phyloP scores from a whole-genome alignment of 164 flowering plant species.

The Tinospora cordifolia region DNA sequence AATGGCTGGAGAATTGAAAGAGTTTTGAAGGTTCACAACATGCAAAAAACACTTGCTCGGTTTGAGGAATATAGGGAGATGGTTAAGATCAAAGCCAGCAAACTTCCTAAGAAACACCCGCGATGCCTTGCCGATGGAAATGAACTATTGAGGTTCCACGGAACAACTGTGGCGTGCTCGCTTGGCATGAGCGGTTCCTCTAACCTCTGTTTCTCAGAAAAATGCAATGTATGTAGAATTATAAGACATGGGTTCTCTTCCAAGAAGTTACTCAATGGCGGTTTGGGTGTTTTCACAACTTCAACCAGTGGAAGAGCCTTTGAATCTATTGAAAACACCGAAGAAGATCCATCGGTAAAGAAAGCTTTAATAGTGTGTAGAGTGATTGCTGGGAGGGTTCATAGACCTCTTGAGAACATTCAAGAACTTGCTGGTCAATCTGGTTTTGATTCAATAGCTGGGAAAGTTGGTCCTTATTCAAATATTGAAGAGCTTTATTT shows the following conservation, averaged over 20 bases:
- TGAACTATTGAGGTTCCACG: slow-evolving; percentile 50
- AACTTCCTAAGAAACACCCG: slow-evolving; percentile 53
- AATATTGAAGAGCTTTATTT: slow-evolving; percentile 74
- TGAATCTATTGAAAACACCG: slow-evolving; percentile 29
- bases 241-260: slow-evolving; percentile 39
- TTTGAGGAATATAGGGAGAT: slow-evolving; percentile 52
- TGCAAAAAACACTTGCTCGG: slow-evolving; percentile 44
- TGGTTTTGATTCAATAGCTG: slow-evolving; percentile 65
- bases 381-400: slow-evolving; percentile 61
- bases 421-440: slow-evolving; percentile 44
- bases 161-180: slow-evolving; percentile 42
- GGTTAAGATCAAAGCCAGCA: slow-evolving; percentile 50
- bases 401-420: slow-evolving; percentile 46
- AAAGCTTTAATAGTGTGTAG: slow-evolving; percentile 54
- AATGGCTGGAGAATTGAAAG: slow-evolving; percentile 39
- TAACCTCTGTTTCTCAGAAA: slow-evolving; percentile 39
- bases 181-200: slow-evolving; percentile 41
- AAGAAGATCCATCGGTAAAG: slow-evolving; percentile 26
- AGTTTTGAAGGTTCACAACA: slow-evolving; percentile 52
- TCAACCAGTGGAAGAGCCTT: slow-evolving; percentile 57
- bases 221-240: slow-evolving; percentile 42
- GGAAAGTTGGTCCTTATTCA: slow-evolving; percentile 58
- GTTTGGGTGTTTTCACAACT: slow-evolving; percentile 55
- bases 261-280: slow-evolving; percentile 34
- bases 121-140: slow-evolving; percentile 63